phyloP scores from a whole-genome alignment of 116 monocot genomes.

The Dioscorea cayenensis region DNA sequence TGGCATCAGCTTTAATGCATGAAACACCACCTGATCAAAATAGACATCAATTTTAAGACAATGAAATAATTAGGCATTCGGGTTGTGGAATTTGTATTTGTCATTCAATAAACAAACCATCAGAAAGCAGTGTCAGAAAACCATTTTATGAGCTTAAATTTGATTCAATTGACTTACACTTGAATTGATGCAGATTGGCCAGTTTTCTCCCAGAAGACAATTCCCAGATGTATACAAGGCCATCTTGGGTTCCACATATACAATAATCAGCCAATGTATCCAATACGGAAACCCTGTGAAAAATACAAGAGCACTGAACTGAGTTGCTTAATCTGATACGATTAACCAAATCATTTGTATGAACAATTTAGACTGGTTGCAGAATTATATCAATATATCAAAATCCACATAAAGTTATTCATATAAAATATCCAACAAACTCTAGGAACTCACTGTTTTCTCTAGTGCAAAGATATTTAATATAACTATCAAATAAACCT shows the following conservation, averaged over 20 bases:
- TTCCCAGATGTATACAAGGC: slow-evolving; percentile 66
- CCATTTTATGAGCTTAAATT: not conserved
- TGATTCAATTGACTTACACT: slow-evolving; percentile 28
- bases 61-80: not conserved
- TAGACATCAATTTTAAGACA: not conserved
- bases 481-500: not conserved
- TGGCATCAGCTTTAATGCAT: slow-evolving; percentile 41
- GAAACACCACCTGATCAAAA: slow-evolving; percentile 53
- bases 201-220: slow-evolving; percentile 52
- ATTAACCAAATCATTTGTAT: not conserved
- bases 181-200: slow-evolving; percentile 28
- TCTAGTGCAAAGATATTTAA: no score
- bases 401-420: not conserved
- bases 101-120: no score
- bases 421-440: not conserved
- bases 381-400: not conserved
- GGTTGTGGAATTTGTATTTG: not conserved
- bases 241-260: slow-evolving; percentile 62
- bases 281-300: slow-evolving; percentile 49
- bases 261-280: slow-evolving; percentile 36
- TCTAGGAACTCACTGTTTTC: not conserved
- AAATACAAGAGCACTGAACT: slow-evolving; percentile 2
- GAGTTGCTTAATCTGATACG: not conserved
- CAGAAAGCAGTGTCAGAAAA: not conserved
- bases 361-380: not conserved